Percentiles rank a stretch among this genome's conserved stretches.
Evolutionary conservation across 2,329 filamentous ascomycete genomes (phyloP).

Genomic region (Cytospora mali): DNA sequence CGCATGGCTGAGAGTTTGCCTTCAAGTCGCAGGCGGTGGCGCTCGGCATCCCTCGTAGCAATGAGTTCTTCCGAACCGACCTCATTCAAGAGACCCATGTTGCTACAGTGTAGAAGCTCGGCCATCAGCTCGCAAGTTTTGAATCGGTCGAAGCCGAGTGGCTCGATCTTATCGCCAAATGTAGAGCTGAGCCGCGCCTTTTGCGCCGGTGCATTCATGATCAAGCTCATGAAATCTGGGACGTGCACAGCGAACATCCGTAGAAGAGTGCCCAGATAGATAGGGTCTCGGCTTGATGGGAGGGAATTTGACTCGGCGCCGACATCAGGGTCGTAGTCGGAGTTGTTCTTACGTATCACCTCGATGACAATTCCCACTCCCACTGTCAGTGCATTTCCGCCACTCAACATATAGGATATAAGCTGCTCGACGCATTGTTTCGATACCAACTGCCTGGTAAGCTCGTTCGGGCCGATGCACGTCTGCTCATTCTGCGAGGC

Average conservation of each 20-base stretch:
- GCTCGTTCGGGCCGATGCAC: conserved; percentile 97
- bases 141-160: conserved; percentile 94
- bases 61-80: conserved; percentile 87
- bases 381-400: conserved; percentile 92
- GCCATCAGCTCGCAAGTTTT: conserved; percentile 99
- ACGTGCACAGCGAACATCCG: conserved; percentile 89
- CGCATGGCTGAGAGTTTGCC: conserved; percentile 66
- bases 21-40: conserved; percentile 76
- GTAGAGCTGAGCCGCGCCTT: conserved; percentile 80
- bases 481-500: conserved; percentile 97
- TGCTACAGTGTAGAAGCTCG: conserved; percentile 94
- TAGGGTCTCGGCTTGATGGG: conserved; percentile 86
- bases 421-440: conserved; percentile 79
- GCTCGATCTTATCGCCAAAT: conserved; percentile 89
- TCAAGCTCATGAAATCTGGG: conserved; percentile 89
- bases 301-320: conserved; percentile 76
- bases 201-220: conserved; percentile 75
- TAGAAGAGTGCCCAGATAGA: conserved; percentile 89
- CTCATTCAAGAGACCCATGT: conserved; percentile 96
- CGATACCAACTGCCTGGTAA: conserved; percentile 93
- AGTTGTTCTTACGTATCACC: conserved; percentile 99
- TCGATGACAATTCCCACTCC: conserved; percentile 98
- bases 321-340: conserved; percentile 94
- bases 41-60: conserved; percentile 74
- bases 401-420: conserved; percentile 88